Evolutionary conservation across 2,329 filamentous ascomycete species (phyloP).

Genomic region (Ampelomyces quisqualis): DNA sequence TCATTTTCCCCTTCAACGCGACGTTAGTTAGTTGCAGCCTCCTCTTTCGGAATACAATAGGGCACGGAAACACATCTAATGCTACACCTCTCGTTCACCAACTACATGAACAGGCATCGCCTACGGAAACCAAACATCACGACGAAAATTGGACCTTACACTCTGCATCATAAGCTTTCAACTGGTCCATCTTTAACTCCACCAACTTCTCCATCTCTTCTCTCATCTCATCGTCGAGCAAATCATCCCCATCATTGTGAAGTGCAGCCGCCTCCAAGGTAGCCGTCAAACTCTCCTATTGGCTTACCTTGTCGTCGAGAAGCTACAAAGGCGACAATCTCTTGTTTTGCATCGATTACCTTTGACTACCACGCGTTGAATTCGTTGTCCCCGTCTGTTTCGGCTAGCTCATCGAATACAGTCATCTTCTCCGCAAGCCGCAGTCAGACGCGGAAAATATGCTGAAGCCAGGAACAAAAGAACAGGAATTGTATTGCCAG

Average conservation of each 20-base stretch:
- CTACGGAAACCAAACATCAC: neutral
- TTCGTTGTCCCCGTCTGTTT: constrained; percentile 22
- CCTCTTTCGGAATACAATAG: no score
- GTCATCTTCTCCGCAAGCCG: constrained; percentile 16
- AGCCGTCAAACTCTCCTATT: constrained; percentile 16
- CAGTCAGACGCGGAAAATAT: constrained; percentile 6
- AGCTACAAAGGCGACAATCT: constrained; percentile 17
- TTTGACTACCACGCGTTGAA: constrained; percentile 20
- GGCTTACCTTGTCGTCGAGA: constrained; percentile 10
- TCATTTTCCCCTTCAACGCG: no score
- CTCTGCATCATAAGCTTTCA: constrained; percentile 12
- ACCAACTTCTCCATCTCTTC: constrained; percentile 11
- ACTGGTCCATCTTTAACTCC: constrained; percentile 15
- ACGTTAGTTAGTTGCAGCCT: no score
- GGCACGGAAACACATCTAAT: no score
- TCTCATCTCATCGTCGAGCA: constrained; percentile 5
- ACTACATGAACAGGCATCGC: neutral
- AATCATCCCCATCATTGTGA: constrained; percentile 10
- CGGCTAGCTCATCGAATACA: constrained; percentile 25
- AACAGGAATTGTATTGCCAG: neutral
- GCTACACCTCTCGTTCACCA: neutral
- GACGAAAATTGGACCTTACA: neutral
- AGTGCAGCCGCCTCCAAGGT: constrained; percentile 10
- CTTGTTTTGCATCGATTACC: constrained; percentile 6
- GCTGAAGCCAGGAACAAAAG: neutral